Conservation (phyloP, 192 early-diverging fungal genomes). For the Backusella mclennaniae region DNA sequence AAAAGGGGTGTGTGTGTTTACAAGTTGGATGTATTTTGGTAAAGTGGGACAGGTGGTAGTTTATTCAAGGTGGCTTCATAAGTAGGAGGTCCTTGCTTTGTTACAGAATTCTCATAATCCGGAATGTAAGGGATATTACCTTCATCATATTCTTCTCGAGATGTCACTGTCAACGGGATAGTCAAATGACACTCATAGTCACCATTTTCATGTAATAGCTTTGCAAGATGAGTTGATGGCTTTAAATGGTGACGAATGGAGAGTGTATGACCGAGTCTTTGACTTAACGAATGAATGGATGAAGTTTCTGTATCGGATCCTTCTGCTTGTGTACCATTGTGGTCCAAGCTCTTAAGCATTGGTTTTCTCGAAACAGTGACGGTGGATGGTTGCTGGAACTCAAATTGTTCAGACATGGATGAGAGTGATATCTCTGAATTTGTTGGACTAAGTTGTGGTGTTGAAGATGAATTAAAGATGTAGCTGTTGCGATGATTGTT, state of each 20-base stretch:
- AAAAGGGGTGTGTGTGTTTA: not conserved
- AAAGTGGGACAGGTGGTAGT: not conserved
- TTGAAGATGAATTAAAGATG: not conserved
- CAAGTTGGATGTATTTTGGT: not conserved
- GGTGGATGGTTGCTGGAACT: not conserved
- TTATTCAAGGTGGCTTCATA: slow-evolving; percentile 14
- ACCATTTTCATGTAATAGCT: not conserved
- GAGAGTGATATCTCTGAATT: not conserved
- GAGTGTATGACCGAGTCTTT: not conserved
- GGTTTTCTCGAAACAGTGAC: not conserved
- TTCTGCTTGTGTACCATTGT: not conserved
- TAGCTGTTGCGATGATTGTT: not conserved
- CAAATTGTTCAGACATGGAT: not conserved
- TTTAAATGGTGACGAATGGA: not conserved
- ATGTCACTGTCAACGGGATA: slow-evolving; percentile 25
- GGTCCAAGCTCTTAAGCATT: not conserved
- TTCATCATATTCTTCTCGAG: slow-evolving; percentile 24
- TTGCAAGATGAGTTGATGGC: not conserved
- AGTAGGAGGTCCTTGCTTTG: slow-evolving; percentile 12
- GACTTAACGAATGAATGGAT: not conserved
- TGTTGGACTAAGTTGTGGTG: not conserved
- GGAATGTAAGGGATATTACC: slow-evolving; percentile 27
- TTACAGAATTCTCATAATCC: not conserved
- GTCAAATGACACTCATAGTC: slow-evolving; percentile 13
- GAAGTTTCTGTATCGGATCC: not conserved